These are phyloP conservation scores for Allium fistulosum DNA, from an alignment of 106 monocot genomes.

Conservation along the genomic window DNA sequence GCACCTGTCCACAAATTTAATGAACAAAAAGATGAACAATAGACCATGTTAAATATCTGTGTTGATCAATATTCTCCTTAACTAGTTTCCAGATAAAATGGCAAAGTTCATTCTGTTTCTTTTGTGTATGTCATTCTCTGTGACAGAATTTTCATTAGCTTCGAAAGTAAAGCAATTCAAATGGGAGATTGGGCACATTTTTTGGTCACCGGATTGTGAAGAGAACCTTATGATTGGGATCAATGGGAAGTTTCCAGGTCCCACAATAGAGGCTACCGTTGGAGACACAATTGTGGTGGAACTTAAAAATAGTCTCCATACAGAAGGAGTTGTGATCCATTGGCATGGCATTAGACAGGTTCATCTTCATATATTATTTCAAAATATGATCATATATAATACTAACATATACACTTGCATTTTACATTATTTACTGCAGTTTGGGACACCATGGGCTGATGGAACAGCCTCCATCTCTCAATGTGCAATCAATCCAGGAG, in stretches of 20 bases:
- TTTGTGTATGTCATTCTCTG: background rate
- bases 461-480: slow-evolving; percentile 79
- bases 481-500: slow-evolving; percentile 70
- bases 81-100: too few species aligned
- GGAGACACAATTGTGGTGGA: slow-evolving; percentile 66
- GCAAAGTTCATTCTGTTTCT: too few species aligned
- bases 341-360: slow-evolving; percentile 94
- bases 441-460: slow-evolving; percentile 82
- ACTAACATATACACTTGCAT: too few species aligned
- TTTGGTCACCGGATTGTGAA: slow-evolving; percentile 66
- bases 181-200: slow-evolving; percentile 65
- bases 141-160: slow-evolving; percentile 4
- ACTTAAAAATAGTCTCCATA: slow-evolving; percentile 61
- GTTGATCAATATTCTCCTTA: too few species aligned
- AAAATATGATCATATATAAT: too few species aligned
- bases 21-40: too few species aligned
- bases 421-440: slow-evolving; percentile 16
- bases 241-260: slow-evolving; percentile 77
- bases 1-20: too few species aligned
- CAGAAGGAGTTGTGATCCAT: slow-evolving; percentile 79
- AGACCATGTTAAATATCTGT: too few species aligned
- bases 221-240: slow-evolving; percentile 57
- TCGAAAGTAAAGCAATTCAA: slow-evolving; percentile 35
- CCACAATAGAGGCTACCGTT: slow-evolving; percentile 59
- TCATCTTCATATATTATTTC: background rate